phyloP scores from a whole-genome alignment of 2,329 filamentous ascomycete genomes.

The Aureobasidium sp. region DNA sequence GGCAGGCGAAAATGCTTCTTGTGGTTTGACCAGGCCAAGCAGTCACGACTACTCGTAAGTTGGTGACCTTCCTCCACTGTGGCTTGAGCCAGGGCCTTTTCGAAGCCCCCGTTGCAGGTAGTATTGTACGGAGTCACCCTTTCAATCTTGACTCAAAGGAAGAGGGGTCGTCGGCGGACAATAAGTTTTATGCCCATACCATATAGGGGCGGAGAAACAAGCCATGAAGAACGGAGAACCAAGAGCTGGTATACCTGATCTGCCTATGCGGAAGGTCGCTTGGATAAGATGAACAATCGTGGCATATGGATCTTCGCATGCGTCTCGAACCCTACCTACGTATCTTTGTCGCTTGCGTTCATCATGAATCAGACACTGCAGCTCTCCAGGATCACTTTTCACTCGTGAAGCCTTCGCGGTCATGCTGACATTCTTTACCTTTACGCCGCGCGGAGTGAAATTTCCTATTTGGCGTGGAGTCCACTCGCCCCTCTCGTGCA shows the following conservation, averaged over 20 bases:
- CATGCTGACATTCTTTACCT: background rate
- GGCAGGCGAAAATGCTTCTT: constrained; percentile 10
- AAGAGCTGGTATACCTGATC: background rate
- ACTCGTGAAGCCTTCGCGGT: background rate
- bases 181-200: background rate
- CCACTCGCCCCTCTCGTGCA: background rate
- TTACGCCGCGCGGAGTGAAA: constrained; percentile 10
- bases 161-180: background rate
- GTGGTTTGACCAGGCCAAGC: background rate
- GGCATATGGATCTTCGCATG: background rate
- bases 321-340: background rate
- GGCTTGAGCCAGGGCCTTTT: constrained; percentile 2
- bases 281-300: background rate
- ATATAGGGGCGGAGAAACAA: background rate
- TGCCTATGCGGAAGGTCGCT: background rate
- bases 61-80: constrained; percentile 3
- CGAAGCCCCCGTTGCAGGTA: no score
- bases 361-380: background rate
- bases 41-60: background rate
- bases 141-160: background rate
- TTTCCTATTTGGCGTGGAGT: background rate
- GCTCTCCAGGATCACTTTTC: background rate
- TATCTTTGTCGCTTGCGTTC: constrained; percentile 6
- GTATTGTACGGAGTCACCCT: no score
- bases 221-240: background rate